Conservation (phyloP, 805 yeast genomes). For the Candida loeiensis region DNA sequence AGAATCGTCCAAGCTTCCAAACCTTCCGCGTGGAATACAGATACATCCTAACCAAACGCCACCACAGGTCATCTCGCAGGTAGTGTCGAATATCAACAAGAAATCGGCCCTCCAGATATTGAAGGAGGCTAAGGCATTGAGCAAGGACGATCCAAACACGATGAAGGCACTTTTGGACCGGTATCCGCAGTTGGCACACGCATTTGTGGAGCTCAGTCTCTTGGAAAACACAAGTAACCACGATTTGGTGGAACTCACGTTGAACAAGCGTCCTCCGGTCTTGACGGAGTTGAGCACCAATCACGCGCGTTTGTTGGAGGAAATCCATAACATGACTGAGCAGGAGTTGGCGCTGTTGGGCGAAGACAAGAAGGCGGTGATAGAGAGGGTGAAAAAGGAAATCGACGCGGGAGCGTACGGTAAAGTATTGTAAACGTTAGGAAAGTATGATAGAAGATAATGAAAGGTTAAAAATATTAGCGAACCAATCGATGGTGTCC, state of each 20-base stretch:
- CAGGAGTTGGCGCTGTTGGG: slow-evolving; percentile 29
- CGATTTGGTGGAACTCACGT: slow-evolving; percentile 34
- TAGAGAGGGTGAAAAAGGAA: slow-evolving; percentile 9
- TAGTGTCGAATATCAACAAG: slow-evolving; percentile 21
- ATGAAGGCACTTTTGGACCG: slow-evolving; percentile 58
- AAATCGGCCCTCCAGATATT: slow-evolving; percentile 20
- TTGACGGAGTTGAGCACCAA: slow-evolving; percentile 28
- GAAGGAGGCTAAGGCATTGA: slow-evolving; percentile 58
- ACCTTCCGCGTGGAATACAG: slow-evolving; percentile 41
- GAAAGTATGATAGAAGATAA: too few species aligned
- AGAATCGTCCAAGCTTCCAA: slow-evolving; percentile 26
- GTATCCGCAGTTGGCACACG: slow-evolving; percentile 80
- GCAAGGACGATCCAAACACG: slow-evolving; percentile 51
- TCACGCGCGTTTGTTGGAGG: slow-evolving; percentile 31
- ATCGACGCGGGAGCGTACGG: slow-evolving; percentile 8
- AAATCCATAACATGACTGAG: slow-evolving; percentile 26
- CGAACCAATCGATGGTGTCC: too few species aligned
- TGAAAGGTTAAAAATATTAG: too few species aligned
- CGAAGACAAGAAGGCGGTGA: slow-evolving; percentile 17
- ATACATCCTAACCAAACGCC: slow-evolving; percentile 38
- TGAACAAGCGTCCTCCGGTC: slow-evolving; percentile 30
- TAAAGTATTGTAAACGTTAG: slow-evolving; percentile 3
- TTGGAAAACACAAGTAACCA: slow-evolving; percentile 32
- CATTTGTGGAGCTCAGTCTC: slow-evolving; percentile 68
- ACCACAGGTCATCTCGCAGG: slow-evolving; percentile 26